Percentiles rank a stretch among this genome's conserved stretches.
phyloP scores from a whole-genome alignment of 495 filamentous ascomycete species.

The Massariosphaeria phaeospora region DNA sequence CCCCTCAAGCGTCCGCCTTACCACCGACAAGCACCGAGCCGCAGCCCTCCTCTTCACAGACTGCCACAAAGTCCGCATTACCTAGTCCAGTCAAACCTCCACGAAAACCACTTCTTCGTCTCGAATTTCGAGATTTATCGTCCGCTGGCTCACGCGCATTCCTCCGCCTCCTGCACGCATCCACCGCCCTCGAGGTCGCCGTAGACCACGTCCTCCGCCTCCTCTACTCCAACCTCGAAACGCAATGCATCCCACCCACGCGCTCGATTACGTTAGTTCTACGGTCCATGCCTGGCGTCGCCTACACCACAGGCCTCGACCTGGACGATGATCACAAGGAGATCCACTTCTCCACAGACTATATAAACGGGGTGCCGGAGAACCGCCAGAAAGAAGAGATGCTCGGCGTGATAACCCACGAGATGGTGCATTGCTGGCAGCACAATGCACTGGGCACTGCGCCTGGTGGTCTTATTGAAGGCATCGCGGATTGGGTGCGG shows the following conservation, averaged over 20 bases:
- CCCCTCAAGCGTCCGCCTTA: slow-evolving; percentile 13
- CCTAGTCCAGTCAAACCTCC: slow-evolving; percentile 48
- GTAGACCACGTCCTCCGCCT: slow-evolving; percentile 61
- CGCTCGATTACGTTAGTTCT: slow-evolving; percentile 88
- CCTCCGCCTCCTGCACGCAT: slow-evolving; percentile 54
- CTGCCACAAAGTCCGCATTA: background rate
- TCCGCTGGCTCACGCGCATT: slow-evolving; percentile 61
- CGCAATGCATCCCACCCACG: slow-evolving; percentile 46
- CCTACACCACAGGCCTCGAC: slow-evolving; percentile 79
- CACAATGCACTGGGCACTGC: slow-evolving; percentile 59
- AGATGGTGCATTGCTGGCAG: slow-evolving; percentile 96
- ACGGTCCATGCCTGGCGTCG: slow-evolving; percentile 71
- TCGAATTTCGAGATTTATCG: slow-evolving; percentile 65
- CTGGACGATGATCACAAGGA: slow-evolving; percentile 90
- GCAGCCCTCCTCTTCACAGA: background rate
- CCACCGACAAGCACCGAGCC: slow-evolving; percentile 7
- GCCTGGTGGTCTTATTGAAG: slow-evolving; percentile 82
- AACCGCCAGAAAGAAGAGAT: slow-evolving; percentile 57
- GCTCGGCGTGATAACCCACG: slow-evolving; percentile 77
- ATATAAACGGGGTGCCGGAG: slow-evolving; percentile 51
- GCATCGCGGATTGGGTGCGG: slow-evolving; percentile 90
- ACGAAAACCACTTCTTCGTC: slow-evolving; percentile 57
- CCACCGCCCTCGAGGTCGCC: slow-evolving; percentile 53
- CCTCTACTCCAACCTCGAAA: slow-evolving; percentile 51
- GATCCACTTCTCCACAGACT: slow-evolving; percentile 79